Evolutionary conservation across 108 stramenopile genomes (phyloP).

Genomic region (Pseudonitzschia delicatissima): DNA sequence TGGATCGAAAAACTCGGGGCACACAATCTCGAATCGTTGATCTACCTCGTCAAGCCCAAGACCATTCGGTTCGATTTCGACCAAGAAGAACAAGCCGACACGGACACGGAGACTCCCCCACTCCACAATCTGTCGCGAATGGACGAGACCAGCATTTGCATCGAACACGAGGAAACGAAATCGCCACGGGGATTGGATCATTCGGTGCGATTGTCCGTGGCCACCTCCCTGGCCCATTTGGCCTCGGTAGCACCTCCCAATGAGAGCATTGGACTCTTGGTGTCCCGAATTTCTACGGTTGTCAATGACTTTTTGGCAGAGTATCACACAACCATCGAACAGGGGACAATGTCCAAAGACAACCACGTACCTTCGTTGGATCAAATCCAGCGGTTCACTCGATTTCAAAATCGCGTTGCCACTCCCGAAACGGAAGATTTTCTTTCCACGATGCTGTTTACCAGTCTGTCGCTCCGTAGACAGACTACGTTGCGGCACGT

Average conservation of each 20-base stretch:
- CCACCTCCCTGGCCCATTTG: slow-evolving; percentile 21
- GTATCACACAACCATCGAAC: slow-evolving; percentile 9
- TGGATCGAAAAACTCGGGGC: slow-evolving; percentile 7
- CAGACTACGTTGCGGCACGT: background rate
- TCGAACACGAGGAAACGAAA: slow-evolving; percentile 22
- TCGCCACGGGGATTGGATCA: slow-evolving; percentile 12
- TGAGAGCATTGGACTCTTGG: slow-evolving; percentile 19
- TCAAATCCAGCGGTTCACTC: slow-evolving; percentile 11
- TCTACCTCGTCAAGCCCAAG: slow-evolving; percentile 18
- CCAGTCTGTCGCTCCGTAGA: background rate
- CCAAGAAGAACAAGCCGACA: background rate
- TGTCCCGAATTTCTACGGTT: slow-evolving; percentile 18
- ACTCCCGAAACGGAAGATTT: slow-evolving; percentile 35
- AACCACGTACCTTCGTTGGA: slow-evolving; percentile 7
- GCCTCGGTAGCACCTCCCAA: slow-evolving; percentile 5
- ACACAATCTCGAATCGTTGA: slow-evolving; percentile 18
- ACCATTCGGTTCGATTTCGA: slow-evolving; percentile 16
- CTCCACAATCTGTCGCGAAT: slow-evolving; percentile 28
- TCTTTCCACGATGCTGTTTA: slow-evolving; percentile 15
- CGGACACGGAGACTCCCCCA: slow-evolving; percentile 29
- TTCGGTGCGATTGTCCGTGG: slow-evolving; percentile 24
- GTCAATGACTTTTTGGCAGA: slow-evolving; percentile 22
- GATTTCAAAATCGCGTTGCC: slow-evolving; percentile 14
- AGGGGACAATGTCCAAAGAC: background rate
- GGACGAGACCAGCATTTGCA: slow-evolving; percentile 32